A percentile compares a stretch with the other conserved stretches of the same genome.
These are phyloP conservation scores for Penicillium macrosclerotiorum DNA, from an alignment of 495 filamentous ascomycete species.

Conservation along the genomic window DNA sequence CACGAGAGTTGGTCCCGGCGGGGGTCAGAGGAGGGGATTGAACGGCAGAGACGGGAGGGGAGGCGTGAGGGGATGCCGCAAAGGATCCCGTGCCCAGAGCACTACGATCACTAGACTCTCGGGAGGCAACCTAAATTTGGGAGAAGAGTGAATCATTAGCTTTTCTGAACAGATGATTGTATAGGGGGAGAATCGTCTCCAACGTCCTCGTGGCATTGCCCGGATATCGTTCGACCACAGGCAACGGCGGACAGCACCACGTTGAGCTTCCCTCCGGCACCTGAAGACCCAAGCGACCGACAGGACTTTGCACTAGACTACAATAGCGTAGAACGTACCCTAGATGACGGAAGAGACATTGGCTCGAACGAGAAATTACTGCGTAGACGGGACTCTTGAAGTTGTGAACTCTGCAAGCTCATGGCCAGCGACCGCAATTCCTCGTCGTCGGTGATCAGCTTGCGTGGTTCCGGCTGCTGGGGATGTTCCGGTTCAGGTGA, in stretches of 20 bases:
- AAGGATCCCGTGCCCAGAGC: conserved; percentile 39
- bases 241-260: too few relatives aligned
- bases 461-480: conserved; percentile 24
- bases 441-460: conserved; percentile 44
- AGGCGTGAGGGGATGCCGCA: conserved; percentile 42
- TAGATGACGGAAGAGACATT: conserved; percentile 79
- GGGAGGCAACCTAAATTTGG: conserved; percentile 43
- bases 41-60: conserved; percentile 59
- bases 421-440: conserved; percentile 71
- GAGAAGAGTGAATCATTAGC: too few relatives aligned
- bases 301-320: background rate
- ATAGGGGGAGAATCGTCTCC: background rate
- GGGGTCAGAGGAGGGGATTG: conserved; percentile 91
- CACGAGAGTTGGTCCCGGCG: conserved; percentile 63
- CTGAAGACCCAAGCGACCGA: too few relatives aligned
- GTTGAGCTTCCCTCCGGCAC: background rate
- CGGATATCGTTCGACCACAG: too few relatives aligned
- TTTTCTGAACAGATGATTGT: conserved; percentile 20
- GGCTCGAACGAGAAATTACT: conserved; percentile 84
- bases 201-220: too few relatives aligned
- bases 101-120: conserved; percentile 46
- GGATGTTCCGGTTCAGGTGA: conserved; percentile 31
- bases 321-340: conserved; percentile 55
- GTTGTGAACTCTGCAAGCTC: conserved; percentile 65
- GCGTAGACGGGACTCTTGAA: conserved; percentile 81